Evolutionary conservation across 2,329 filamentous ascomycete genomes (phyloP).

Genomic region (Exophiala bonariae): DNA sequence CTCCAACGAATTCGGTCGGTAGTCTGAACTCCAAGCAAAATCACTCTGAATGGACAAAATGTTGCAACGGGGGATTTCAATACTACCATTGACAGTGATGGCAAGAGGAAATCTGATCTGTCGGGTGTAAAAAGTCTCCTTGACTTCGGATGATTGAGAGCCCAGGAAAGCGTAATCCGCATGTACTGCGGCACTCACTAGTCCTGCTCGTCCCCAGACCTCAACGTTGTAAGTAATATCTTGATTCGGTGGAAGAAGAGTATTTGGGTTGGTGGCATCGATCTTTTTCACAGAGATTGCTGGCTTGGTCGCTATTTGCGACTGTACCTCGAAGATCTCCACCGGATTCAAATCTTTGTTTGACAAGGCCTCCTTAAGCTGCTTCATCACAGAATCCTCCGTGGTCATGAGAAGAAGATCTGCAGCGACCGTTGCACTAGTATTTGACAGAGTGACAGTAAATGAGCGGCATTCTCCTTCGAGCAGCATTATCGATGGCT

Average conservation of each 20-base stretch:
- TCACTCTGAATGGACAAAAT: conserved; percentile 70
- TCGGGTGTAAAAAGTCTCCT: conserved; percentile 77
- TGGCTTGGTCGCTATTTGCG: conserved; percentile 73
- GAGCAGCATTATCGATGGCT: conserved; percentile 86
- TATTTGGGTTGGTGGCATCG: conserved; percentile 2
- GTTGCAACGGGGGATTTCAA: conserved; percentile 79
- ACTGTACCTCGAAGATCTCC: conserved; percentile 83
- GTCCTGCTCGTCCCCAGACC: conserved; percentile 79
- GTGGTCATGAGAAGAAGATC: conserved; percentile 88
- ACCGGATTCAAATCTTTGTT: conserved; percentile 75
- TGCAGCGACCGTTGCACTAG: conserved; percentile 67
- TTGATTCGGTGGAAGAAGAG: conserved; percentile 39
- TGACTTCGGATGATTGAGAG: conserved; percentile 64
- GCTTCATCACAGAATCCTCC: conserved; percentile 79
- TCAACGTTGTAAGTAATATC: conserved; percentile 69
- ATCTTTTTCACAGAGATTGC: conserved; percentile 40
- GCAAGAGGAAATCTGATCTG: conserved; percentile 78
- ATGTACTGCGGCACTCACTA: conserved; percentile 76
- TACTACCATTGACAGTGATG: conserved; percentile 87
- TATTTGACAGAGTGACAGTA: conserved; percentile 76
- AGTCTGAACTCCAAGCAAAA: conserved; percentile 59
- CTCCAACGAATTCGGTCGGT: no score
- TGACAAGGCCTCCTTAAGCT: conserved; percentile 71
- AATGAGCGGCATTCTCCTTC: conserved; percentile 84
- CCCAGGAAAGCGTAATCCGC: conserved; percentile 87